These are phyloP conservation scores for Cyclostephanos tholiformis DNA, from an alignment of 108 stramenopile species.

Conservation along the genomic window DNA sequence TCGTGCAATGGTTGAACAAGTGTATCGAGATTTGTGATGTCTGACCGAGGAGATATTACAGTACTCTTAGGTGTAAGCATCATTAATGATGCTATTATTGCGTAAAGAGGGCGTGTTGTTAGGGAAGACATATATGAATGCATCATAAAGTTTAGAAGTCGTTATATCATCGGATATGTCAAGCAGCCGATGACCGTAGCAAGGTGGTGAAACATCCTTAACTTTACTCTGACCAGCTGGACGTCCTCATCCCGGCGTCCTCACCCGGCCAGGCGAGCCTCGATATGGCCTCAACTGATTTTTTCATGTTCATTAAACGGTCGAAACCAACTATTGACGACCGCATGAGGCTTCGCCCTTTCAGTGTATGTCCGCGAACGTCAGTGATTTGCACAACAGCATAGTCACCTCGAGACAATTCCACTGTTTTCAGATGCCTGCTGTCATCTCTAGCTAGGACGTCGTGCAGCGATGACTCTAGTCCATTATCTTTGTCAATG, in stretches of 20 bases:
- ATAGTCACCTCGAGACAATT: constrained; percentile 72
- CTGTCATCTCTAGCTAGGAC: neutral
- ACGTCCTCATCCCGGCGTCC: neutral
- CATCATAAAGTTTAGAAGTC: too few species aligned
- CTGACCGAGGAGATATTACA: too few species aligned
- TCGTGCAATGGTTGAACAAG: too few species aligned
- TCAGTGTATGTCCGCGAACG: constrained; percentile 79
- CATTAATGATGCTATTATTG: too few species aligned
- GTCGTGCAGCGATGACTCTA: neutral
- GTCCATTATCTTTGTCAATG: neutral
- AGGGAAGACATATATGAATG: too few species aligned
- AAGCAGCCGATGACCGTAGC: too few species aligned
- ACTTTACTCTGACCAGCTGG: too few species aligned
- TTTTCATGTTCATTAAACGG: constrained; percentile 22
- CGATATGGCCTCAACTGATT: neutral
- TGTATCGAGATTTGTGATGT: too few species aligned
- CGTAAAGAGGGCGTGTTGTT: too few species aligned
- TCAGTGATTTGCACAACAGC: constrained; percentile 78
- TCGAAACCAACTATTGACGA: constrained; percentile 51
- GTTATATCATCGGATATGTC: too few species aligned
- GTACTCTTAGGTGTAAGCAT: too few species aligned
- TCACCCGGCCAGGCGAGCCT: neutral
- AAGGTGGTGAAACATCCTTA: too few species aligned
- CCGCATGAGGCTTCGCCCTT: constrained; percentile 70
- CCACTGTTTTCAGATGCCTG: constrained; percentile 27